These are phyloP conservation scores for Cronartium quercuum DNA, from an alignment of 1,284 basidiomycete species.

Conservation along the genomic window DNA sequence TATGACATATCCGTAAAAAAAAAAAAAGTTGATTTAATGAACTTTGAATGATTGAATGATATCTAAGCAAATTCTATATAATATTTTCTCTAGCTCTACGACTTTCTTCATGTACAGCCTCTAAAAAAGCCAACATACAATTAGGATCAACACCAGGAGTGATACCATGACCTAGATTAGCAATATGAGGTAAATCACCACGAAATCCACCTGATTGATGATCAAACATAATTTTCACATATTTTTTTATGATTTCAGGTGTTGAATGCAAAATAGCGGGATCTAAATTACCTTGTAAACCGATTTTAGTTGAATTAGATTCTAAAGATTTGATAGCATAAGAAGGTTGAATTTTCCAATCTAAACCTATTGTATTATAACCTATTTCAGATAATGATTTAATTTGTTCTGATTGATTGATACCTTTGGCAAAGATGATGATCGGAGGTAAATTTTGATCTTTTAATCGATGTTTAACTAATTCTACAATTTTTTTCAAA, in stretches of 20 bases:
- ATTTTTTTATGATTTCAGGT: slow-evolving; percentile 73
- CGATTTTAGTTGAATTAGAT: slow-evolving; percentile 55
- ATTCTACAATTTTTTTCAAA: slow-evolving; percentile 58
- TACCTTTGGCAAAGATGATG: slow-evolving; percentile 87
- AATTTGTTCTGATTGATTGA: slow-evolving; percentile 46
- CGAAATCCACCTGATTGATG: slow-evolving; percentile 59
- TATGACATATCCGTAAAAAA: too few species aligned
- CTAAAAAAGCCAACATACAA: slow-evolving; percentile 14
- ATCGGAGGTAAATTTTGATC: slow-evolving; percentile 55
- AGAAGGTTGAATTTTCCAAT: slow-evolving; percentile 74
- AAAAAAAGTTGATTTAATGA: too few species aligned
- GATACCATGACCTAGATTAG: slow-evolving; percentile 94
- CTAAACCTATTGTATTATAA: slow-evolving; percentile 62
- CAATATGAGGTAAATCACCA: slow-evolving; percentile 55
- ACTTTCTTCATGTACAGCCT: slow-evolving; percentile 37
- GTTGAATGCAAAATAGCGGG: slow-evolving; percentile 73
- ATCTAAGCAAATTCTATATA: too few species aligned
- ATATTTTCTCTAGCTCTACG: slow-evolving; percentile 10
- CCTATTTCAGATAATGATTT: slow-evolving; percentile 31
- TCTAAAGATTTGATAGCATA: slow-evolving; percentile 60
- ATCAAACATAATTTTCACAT: slow-evolving; percentile 75
- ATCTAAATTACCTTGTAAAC: slow-evolving; percentile 92
- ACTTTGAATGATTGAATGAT: too few species aligned
- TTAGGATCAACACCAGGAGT: slow-evolving; percentile 35
- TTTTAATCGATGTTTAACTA: slow-evolving; percentile 2